phyloP scores from a whole-genome alignment of 1,139 yeast species.

The Petasospora fabianii region DNA sequence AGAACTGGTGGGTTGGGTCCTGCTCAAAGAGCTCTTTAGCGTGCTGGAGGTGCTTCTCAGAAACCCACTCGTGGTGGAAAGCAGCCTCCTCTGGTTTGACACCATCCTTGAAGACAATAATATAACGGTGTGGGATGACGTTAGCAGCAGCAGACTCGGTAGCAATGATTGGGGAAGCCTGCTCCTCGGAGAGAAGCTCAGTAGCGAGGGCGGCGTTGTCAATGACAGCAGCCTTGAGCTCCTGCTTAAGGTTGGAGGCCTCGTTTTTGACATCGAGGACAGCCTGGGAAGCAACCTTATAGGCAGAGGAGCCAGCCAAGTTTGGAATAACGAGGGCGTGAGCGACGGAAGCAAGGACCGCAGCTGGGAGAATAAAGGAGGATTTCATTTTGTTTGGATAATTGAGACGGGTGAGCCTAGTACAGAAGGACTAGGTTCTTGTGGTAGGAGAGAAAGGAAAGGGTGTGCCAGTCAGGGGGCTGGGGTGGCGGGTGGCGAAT shows the following conservation, averaged over 20 bases:
- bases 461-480: too few species aligned
- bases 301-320: constrained; percentile 23
- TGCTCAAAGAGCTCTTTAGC: constrained; percentile 21
- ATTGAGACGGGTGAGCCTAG: not conserved
- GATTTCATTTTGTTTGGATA: constrained; percentile 30
- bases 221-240: constrained; percentile 20
- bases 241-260: constrained; percentile 7
- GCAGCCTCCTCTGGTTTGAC: constrained; percentile 47
- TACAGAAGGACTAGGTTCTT: not conserved
- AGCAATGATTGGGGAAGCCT: constrained; percentile 39
- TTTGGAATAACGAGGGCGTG: constrained; percentile 66
- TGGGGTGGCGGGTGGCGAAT: not conserved
- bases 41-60: constrained; percentile 29
- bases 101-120: constrained; percentile 68
- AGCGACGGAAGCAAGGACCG: constrained; percentile 50
- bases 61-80: constrained; percentile 64
- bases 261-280: not conserved
- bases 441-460: not conserved
- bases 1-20: constrained; percentile 25
- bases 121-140: constrained; percentile 71
- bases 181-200: constrained; percentile 26
- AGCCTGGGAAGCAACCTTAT: constrained; percentile 12
- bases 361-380: constrained; percentile 37
- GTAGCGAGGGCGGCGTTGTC: constrained; percentile 22
- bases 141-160: constrained; percentile 41